Evolutionary conservation across 1,139 yeast genomes (phyloP).

Genomic region (Torulaspora pretoriensis): DNA sequence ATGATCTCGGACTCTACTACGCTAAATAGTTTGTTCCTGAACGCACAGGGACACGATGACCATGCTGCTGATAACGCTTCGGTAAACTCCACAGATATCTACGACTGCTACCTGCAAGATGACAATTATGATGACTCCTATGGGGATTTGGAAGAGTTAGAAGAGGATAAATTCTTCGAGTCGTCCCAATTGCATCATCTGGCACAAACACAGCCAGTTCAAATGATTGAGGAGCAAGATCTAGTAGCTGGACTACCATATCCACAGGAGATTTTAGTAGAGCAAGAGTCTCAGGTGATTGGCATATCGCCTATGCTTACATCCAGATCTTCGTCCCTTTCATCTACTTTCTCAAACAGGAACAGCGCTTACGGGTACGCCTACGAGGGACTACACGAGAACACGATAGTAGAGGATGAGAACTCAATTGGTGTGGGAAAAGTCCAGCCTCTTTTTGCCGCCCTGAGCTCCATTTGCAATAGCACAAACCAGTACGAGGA

Average conservation of each 20-base stretch:
- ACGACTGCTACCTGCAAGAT: constrained; percentile 11
- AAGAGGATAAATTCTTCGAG: constrained; percentile 10
- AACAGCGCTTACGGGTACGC: constrained; percentile 1
- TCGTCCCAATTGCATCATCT: constrained; percentile 15
- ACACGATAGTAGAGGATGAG: neutral
- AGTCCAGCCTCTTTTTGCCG: constrained; percentile 2
- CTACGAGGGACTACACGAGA: constrained; percentile 8
- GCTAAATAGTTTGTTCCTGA: constrained; percentile 1
- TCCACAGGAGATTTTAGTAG: constrained; percentile 2
- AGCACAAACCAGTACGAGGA: neutral
- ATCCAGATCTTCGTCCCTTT: constrained; percentile 11
- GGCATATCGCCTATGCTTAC: constrained; percentile 8
- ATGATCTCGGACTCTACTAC: constrained; percentile 2
- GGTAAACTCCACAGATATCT: constrained; percentile 5
- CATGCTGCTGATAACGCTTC: neutral
- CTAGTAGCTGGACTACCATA: constrained; percentile 7
- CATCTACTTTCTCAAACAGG: constrained; percentile 6
- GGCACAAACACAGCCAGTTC: constrained; percentile 26
- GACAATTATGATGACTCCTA: constrained; percentile 11
- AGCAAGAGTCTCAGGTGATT: neutral
- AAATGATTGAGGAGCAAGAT: constrained; percentile 14
- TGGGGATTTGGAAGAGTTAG: constrained; percentile 8
- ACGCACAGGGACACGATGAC: neutral
- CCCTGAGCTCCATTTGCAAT: constrained; percentile 1
- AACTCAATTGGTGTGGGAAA: neutral